Conservation (phyloP, 2,329 filamentous ascomycete species). For the Fusarium sororula region DNA sequence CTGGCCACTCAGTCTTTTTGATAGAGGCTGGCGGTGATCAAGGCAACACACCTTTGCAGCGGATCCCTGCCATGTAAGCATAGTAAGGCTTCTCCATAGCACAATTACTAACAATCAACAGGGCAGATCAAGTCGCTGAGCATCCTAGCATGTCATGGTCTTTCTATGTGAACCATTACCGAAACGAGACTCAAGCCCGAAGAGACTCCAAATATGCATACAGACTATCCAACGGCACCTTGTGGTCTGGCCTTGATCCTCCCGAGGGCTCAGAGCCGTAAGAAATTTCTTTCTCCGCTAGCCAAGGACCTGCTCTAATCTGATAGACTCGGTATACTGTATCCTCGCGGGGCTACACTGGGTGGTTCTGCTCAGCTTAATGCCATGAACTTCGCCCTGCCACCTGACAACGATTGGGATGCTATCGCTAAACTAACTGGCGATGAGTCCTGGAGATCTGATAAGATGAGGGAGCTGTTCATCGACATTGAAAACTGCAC, state of each 20-base stretch:
- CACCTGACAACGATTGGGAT: conserved; percentile 39
- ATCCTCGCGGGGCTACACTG: conserved; percentile 34
- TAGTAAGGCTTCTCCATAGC: fast-evolving
- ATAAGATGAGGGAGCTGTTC: conserved; percentile 53
- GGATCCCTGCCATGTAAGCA: not conserved
- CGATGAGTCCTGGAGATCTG: conserved; percentile 52
- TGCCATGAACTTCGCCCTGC: conserved; percentile 32
- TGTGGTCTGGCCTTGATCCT: conserved; percentile 43
- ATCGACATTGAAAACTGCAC: conserved; percentile 53
- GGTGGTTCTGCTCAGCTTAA: conserved; percentile 32
- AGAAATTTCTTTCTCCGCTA: fast-evolving
- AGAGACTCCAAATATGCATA: conserved; percentile 38
- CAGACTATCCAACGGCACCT: conserved; percentile 19
- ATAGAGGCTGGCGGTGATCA: conserved; percentile 67
- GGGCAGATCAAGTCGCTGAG: conserved; percentile 17
- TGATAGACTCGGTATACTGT: conserved; percentile 18
- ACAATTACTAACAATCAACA: not conserved
- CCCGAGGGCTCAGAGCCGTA: conserved; percentile 42
- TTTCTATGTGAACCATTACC: conserved; percentile 69
- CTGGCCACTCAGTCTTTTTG: conserved; percentile 64
- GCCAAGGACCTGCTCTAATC: fast-evolving
- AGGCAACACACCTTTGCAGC: conserved; percentile 41
- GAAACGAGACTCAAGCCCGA: conserved; percentile 29
- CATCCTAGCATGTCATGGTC: conserved; percentile 55
- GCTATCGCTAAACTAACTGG: conserved; percentile 52